Conservation (phyloP, 108 stramenopile genomes). For the Cyclotella baltica region DNA sequence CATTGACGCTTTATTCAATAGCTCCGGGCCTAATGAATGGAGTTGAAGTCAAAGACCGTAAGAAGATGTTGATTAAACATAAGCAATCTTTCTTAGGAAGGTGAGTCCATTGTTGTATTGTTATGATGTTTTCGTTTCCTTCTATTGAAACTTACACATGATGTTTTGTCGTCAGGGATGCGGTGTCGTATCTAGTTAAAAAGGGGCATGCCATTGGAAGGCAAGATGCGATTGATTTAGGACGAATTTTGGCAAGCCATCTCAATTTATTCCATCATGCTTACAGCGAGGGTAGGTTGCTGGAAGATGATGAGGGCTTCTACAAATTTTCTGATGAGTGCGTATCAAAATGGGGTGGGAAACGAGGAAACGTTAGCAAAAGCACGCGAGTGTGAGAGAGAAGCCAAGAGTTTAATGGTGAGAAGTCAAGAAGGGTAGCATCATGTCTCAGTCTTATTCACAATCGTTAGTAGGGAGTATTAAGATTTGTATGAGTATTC, state of each 20-base stretch:
- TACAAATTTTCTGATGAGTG: constrained; percentile 54
- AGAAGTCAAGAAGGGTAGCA: neutral
- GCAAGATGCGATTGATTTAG: constrained; percentile 67
- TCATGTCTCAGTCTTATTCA: too few relatives aligned
- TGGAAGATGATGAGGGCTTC: constrained; percentile 59
- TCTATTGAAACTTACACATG: neutral
- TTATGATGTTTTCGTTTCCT: neutral
- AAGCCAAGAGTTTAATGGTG: neutral
- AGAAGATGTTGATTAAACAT: constrained; percentile 18
- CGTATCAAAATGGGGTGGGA: neutral
- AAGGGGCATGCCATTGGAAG: constrained; percentile 47
- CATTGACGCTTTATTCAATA: constrained; percentile 39
- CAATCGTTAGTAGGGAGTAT: too few relatives aligned
- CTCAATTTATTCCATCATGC: constrained; percentile 63
- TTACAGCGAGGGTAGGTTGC: constrained; percentile 44
- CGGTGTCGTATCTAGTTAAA: constrained; percentile 60
- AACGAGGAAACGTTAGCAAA: neutral
- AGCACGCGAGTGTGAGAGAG: neutral
- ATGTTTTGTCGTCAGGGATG: constrained; percentile 22
- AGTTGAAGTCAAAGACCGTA: constrained; percentile 23
- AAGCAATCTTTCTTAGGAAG: constrained; percentile 30
- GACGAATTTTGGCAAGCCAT: constrained; percentile 47
- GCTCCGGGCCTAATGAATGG: constrained; percentile 6
- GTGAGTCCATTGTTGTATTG: neutral
- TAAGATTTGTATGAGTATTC: too few relatives aligned